Evolutionary conservation across 106 monocot species (phyloP).

Genomic region (Dendrobium catenatum): DNA sequence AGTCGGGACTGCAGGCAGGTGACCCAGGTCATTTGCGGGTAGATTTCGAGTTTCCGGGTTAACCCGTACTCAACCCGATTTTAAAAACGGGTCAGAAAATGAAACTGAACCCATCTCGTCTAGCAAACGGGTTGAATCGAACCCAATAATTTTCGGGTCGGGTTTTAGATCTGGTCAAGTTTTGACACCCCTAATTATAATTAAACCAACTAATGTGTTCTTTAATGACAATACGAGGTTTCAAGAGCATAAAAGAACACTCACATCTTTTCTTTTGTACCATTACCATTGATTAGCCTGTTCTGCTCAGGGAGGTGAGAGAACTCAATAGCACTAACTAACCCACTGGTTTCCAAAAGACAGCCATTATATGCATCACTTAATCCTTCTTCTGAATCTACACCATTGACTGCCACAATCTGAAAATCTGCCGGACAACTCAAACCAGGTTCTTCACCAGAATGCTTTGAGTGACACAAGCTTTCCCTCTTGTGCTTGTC

Average conservation of each 20-base stretch:
- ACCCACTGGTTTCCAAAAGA: constrained; percentile 67
- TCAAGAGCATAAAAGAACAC: constrained; percentile 8
- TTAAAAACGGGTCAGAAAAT: too few relatives aligned
- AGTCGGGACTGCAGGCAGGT: too few relatives aligned
- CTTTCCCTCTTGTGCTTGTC: constrained; percentile 17
- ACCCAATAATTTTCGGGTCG: too few relatives aligned
- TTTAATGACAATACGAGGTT: neutral
- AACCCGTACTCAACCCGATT: too few relatives aligned
- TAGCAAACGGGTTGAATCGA: too few relatives aligned
- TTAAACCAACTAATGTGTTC: neutral
- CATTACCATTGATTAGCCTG: constrained; percentile 13
- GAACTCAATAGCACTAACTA: constrained; percentile 28
- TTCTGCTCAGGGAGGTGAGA: constrained; percentile 23
- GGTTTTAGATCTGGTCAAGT: too few relatives aligned
- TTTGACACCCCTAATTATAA: too few relatives aligned
- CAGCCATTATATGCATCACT: constrained; percentile 66
- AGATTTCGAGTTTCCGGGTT: too few relatives aligned
- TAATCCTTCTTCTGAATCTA: constrained; percentile 58
- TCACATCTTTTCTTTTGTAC: constrained; percentile 29
- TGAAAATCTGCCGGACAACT: constrained; percentile 2
- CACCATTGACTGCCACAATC: constrained; percentile 10
- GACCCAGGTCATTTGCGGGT: too few relatives aligned
- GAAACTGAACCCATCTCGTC: too few relatives aligned
- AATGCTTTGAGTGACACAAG: neutral
- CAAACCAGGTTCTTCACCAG: constrained; percentile 29